phyloP scores from a whole-genome alignment of 2,329 filamentous ascomycete genomes.

The Nemania diffusa region DNA sequence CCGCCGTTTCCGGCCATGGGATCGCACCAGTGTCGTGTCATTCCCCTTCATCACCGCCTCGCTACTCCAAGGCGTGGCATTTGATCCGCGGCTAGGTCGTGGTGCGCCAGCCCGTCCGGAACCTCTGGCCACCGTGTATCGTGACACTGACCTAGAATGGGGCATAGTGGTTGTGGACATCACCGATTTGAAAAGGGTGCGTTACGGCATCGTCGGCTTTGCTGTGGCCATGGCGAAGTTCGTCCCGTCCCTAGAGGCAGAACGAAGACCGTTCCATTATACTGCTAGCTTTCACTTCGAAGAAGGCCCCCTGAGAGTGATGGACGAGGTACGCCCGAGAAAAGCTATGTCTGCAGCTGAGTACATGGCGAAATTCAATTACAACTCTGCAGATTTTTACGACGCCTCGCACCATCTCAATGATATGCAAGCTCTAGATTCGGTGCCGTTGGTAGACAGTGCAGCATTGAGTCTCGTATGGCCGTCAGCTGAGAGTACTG shows the following conservation, averaged over 20 bases:
- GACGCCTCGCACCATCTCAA: neutral
- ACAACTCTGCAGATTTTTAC: neutral
- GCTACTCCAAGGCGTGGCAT: constrained; percentile 37
- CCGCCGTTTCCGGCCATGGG: constrained; percentile 29
- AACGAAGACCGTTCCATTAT: constrained; percentile 2
- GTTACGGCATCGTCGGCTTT: constrained; percentile 41
- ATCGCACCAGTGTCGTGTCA: constrained; percentile 30
- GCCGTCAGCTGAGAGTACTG: neutral
- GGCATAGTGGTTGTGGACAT: constrained; percentile 41
- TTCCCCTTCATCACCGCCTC: constrained; percentile 39
- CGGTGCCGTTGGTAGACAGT: neutral
- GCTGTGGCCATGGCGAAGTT: constrained; percentile 31
- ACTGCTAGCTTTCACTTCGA: constrained; percentile 8
- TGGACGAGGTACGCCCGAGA: constrained; percentile 31
- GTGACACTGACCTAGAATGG: constrained; percentile 38
- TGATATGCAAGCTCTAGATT: neutral
- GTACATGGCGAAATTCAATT: constrained; percentile 36
- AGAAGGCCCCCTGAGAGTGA: constrained; percentile 25
- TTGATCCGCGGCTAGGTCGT: constrained; percentile 24
- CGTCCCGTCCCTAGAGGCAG: constrained; percentile 22
- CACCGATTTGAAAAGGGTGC: constrained; percentile 32
- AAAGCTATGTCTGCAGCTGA: constrained; percentile 33
- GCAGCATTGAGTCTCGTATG: constrained; percentile 8
- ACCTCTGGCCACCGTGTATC: constrained; percentile 40
- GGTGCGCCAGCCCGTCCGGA: constrained; percentile 28